Evolutionary conservation across 495 filamentous ascomycete species (phyloP), one percentile per base, ranked within the genome.

Genomic region (Penicillium manginii): DNA sequence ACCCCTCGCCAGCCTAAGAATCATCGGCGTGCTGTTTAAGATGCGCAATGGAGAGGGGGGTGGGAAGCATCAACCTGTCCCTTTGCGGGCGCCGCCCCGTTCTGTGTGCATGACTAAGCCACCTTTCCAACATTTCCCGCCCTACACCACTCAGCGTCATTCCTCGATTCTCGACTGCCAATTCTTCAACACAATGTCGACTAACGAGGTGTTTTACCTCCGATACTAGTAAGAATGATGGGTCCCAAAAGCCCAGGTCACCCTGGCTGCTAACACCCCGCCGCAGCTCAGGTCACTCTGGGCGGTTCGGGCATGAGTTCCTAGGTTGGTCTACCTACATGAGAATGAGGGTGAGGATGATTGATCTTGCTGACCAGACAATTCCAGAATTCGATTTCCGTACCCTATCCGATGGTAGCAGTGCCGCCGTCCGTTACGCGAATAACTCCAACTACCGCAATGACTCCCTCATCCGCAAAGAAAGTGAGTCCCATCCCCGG

Each of bases 361-460:
- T 26, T 15, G 23, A 50, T 54, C 19, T 48, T 29, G 53, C 75
- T 82, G 54, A 84, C 52, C 23, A 19, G 19, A 11, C 3, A 11
- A 22, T 3, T 29, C 11, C 59, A 98, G 94, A 99, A 78, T 99
- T 98, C 76, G 96, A 99, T 74, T 92, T 99, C 68, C 88, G 94
- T 49, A 90, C 90, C 23, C 83, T 97, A 32, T 90, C 90, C 33
- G 96, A 99, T 72, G 96, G 96, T n/a, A 86, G 90, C 43, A 96
- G 93, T 69, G 94, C 96, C 40, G 90, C 91, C 48, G 92, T 93
- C 12, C 89, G 96, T 67, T 99, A 99, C 75, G 96, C 96, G 42
- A 99, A 99, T 80, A 99, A 99, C 75, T 97, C 94, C 51, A 99
- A 98, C 76, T 99, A 99, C 77, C 88, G 96, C 62, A 98, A 98